phyloP scores from a whole-genome alignment of 371 early-diverging fungal genomes.

The Mortierella sp. region DNA sequence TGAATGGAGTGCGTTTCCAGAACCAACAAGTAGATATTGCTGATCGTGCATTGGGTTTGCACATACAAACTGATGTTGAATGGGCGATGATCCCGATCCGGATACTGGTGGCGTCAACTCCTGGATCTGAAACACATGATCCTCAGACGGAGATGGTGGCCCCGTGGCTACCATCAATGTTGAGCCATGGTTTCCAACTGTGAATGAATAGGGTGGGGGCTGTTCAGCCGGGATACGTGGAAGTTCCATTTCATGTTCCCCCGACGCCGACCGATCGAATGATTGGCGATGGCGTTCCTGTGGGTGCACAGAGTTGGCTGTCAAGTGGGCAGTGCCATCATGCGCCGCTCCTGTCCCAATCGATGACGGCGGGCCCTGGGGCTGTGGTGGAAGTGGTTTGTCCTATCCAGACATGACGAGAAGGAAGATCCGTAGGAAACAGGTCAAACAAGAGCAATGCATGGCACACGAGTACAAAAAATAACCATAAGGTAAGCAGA shows the following conservation, averaged over 20 bases:
- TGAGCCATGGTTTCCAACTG: slow-evolving; percentile 24
- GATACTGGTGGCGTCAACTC: too few relatives aligned
- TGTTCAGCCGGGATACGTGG: slow-evolving; percentile 17
- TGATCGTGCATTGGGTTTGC: slow-evolving; percentile 53
- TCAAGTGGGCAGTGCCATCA: too few relatives aligned
- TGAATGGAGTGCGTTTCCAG: slow-evolving; percentile 43
- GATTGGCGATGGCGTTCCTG: background rate
- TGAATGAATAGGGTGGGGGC: slow-evolving; percentile 37
- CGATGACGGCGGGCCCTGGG: background rate
- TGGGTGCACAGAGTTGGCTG: background rate
- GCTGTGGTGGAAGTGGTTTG: slow-evolving; percentile 32
- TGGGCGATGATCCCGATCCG: too few relatives aligned
- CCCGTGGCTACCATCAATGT: slow-evolving; percentile 30
- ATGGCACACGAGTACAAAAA: background rate
- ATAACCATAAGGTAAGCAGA: too few relatives aligned
- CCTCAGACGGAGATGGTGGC: slow-evolving; percentile 19
- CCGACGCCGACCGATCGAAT: background rate
- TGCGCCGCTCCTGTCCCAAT: background rate
- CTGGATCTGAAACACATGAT: slow-evolving; percentile 28
- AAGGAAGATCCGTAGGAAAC: too few relatives aligned
- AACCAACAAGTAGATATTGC: slow-evolving; percentile 49
- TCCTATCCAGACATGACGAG: slow-evolving; percentile 10
- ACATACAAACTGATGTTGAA: slow-evolving; percentile 25
- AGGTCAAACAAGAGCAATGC: too few relatives aligned
- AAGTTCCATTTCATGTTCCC: background rate